Evolutionary conservation across 495 filamentous ascomycete species (phyloP).

Genomic region (Talaromyces wortmannii): DNA sequence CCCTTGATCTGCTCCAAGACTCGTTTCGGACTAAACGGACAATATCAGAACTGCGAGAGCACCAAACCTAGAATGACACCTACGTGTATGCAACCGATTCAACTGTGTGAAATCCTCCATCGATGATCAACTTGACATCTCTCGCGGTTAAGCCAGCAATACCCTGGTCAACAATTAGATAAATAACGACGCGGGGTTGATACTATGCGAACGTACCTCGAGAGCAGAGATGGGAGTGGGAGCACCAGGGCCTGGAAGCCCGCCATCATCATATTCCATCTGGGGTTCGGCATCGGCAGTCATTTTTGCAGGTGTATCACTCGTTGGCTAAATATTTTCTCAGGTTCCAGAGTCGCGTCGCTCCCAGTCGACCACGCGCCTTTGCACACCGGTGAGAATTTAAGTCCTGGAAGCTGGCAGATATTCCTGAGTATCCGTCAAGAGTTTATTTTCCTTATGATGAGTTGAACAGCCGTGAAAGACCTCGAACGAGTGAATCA

Average conservation of each 20-base stretch:
- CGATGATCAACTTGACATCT: constrained; percentile 87
- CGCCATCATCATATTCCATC: constrained; percentile 54
- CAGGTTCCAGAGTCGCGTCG: not conserved
- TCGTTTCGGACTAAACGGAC: constrained; percentile 58
- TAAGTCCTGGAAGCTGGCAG: not conserved
- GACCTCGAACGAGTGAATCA: no score
- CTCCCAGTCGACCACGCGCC: not conserved
- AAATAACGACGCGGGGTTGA: not conserved
- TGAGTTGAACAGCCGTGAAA: not conserved
- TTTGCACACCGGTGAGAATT: not conserved
- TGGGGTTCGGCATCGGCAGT: constrained; percentile 52
- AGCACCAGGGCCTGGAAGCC: constrained; percentile 75
- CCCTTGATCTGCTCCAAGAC: constrained; percentile 91
- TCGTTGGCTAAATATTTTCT: not conserved
- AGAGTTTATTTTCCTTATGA: not conserved
- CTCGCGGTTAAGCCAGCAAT: constrained; percentile 81
- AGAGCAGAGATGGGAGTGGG: constrained; percentile 83
- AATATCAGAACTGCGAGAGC: not conserved
- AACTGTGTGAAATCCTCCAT: constrained; percentile 91
- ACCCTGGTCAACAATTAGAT: constrained; percentile 41
- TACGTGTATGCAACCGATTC: constrained; percentile 92
- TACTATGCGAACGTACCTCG: constrained; percentile 55
- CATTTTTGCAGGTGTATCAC: constrained; percentile 30
- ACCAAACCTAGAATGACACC: constrained; percentile 10
- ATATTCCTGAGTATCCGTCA: not conserved